A percentile compares a stretch with the other conserved stretches of the same genome.
These are phyloP conservation scores for Moesziomyces aphidis DNA, from an alignment of 1,284 basidiomycete species.

Conservation along the genomic window DNA sequence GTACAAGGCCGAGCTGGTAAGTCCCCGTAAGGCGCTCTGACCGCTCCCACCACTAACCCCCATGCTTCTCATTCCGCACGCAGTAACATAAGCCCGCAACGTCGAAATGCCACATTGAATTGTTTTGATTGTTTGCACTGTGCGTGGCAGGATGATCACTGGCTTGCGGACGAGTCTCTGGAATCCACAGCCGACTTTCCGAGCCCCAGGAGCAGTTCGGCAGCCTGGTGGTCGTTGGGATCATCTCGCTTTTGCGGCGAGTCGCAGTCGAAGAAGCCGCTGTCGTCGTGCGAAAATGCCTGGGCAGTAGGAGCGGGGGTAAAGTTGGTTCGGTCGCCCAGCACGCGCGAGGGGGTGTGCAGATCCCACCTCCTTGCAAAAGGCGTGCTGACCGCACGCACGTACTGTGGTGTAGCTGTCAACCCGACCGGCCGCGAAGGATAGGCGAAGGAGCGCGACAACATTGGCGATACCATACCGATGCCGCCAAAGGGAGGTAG, in stretches of 20 bases:
- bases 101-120: too few relatives aligned
- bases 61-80: too few relatives aligned
- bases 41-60: too few relatives aligned
- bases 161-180: slow-evolving; percentile 21
- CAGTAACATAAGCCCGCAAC: too few relatives aligned
- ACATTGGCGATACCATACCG: slow-evolving; percentile 14
- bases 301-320: slow-evolving; percentile 2
- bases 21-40: too few relatives aligned
- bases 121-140: background rate
- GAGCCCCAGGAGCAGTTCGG: slow-evolving; percentile 56
- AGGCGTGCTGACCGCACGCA: too few relatives aligned
- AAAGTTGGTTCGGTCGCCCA: slow-evolving; percentile 36
- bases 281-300: slow-evolving; percentile 48
- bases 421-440: slow-evolving; percentile 3
- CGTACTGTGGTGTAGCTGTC: too few relatives aligned
- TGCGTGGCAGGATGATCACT: background rate
- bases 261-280: slow-evolving; percentile 54
- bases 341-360: slow-evolving; percentile 32
- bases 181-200: slow-evolving; percentile 27
- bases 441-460: slow-evolving; percentile 36
- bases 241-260: slow-evolving; percentile 5
- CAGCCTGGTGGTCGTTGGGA: slow-evolving; percentile 52
- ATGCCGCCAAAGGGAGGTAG: background rate
- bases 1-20: slow-evolving; percentile 41
- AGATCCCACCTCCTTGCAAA: background rate